Evolutionary conservation across 192 early-diverging fungal species (phyloP).

Genomic region (Backusella luteola): DNA sequence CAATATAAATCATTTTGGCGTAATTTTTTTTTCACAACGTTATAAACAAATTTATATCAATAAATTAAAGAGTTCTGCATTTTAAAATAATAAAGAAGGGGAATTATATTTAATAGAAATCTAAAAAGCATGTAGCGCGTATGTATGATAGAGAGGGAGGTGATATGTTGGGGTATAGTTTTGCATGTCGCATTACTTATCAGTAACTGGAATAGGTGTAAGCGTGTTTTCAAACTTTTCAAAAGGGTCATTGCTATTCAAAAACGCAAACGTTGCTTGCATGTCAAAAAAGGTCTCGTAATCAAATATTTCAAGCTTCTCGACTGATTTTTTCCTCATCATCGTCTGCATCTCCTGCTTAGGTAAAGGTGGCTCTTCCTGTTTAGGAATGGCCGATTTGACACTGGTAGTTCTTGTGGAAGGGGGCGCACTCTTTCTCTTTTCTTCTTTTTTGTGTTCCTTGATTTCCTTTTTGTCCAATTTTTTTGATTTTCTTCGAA

Average conservation of each 20-base stretch:
- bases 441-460: neutral
- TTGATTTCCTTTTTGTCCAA: neutral
- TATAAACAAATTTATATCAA: neutral
- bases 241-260: conserved; percentile 4
- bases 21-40: neutral
- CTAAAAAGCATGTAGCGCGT: neutral
- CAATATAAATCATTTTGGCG: neutral
- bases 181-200: neutral
- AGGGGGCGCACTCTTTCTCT: conserved; percentile 14
- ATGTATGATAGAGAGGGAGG: neutral
- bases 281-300: conserved; percentile 9
- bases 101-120: neutral
- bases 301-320: conserved; percentile 8
- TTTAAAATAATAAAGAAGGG: neutral
- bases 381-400: neutral
- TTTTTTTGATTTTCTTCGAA: conserved; percentile 9
- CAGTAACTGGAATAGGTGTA: neutral
- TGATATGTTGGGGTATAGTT: neutral
- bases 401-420: neutral
- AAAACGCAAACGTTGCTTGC: conserved; percentile 12
- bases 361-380: neutral
- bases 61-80: neutral
- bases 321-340: neutral
- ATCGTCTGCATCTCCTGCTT: neutral
- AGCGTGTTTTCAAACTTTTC: neutral